Conservation (phyloP, 805 yeast species). For the Candida michaelii region DNA sequence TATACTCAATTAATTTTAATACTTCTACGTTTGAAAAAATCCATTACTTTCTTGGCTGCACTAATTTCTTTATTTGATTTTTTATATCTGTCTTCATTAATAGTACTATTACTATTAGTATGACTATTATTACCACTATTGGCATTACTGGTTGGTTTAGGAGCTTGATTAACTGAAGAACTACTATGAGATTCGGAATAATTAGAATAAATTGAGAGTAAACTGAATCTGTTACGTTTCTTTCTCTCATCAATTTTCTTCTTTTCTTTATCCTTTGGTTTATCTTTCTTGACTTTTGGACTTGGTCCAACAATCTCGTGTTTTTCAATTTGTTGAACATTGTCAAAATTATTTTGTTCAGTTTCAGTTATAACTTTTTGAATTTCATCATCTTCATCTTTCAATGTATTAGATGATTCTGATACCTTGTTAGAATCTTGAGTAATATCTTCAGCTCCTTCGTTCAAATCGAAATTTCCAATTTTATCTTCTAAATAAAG, state of each 20-base stretch:
- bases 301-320: too few species aligned
- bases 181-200: conserved; percentile 21
- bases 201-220: conserved; percentile 42
- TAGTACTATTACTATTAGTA: conserved; percentile 30
- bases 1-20: conserved; percentile 24
- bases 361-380: neutral
- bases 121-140: conserved; percentile 11
- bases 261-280: conserved; percentile 8
- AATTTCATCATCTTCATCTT: neutral
- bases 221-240: conserved; percentile 43
- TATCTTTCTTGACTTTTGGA: conserved; percentile 2
- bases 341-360: neutral
- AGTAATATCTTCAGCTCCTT: conserved; percentile 15
- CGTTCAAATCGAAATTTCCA: conserved; percentile 39
- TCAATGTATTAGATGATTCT: neutral
- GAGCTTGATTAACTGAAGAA: conserved; percentile 16
- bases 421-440: conserved; percentile 3
- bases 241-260: conserved; percentile 27
- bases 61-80: conserved; percentile 54
- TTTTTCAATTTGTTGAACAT: too few species aligned
- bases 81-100: conserved; percentile 11
- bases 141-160: neutral
- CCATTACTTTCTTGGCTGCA: conserved; percentile 76
- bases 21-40: conserved; percentile 69
- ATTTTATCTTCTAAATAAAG: conserved; percentile 46